These are phyloP conservation scores for Mucor velutinosus DNA, from an alignment of 371 early-diverging fungal species.

Conservation along the genomic window DNA sequence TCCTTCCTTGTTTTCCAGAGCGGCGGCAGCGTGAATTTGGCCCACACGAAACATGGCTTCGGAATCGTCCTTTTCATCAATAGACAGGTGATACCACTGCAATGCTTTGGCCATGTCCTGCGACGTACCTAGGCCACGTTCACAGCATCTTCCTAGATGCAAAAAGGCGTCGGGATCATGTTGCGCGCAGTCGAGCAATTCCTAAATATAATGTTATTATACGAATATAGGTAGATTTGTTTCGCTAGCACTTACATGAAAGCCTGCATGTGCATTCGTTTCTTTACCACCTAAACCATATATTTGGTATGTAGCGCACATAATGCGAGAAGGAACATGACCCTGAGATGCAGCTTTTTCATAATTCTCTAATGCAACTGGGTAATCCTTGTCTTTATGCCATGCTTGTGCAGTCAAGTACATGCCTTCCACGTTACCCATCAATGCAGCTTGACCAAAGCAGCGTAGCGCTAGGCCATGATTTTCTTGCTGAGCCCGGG, in stretches of 20 bases:
- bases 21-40: slow-evolving; percentile 24
- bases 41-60: slow-evolving; percentile 49
- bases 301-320: slow-evolving; percentile 43
- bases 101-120: slow-evolving; percentile 45
- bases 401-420: slow-evolving; percentile 42
- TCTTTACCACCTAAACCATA: slow-evolving; percentile 36
- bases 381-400: slow-evolving; percentile 44
- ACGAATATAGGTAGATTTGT: background rate
- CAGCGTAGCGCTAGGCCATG: slow-evolving; percentile 27
- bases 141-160: slow-evolving; percentile 43
- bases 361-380: slow-evolving; percentile 39
- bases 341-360: slow-evolving; percentile 39
- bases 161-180: slow-evolving; percentile 30
- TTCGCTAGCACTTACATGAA: slow-evolving; percentile 23
- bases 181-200: slow-evolving; percentile 35
- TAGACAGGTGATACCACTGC: slow-evolving; percentile 37
- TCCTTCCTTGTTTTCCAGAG: background rate
- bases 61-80: slow-evolving; percentile 29
- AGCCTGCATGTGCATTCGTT: slow-evolving; percentile 31
- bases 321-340: slow-evolving; percentile 38
- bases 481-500: slow-evolving; percentile 31
- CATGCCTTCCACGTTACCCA: slow-evolving; percentile 45
- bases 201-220: slow-evolving; percentile 21
- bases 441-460: slow-evolving; percentile 40
- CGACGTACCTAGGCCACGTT: slow-evolving; percentile 41